These are phyloP conservation scores for Poterioochromonas sp. DNA, from an alignment of 352 stramenopile genomes.

Conservation along the genomic window DNA sequence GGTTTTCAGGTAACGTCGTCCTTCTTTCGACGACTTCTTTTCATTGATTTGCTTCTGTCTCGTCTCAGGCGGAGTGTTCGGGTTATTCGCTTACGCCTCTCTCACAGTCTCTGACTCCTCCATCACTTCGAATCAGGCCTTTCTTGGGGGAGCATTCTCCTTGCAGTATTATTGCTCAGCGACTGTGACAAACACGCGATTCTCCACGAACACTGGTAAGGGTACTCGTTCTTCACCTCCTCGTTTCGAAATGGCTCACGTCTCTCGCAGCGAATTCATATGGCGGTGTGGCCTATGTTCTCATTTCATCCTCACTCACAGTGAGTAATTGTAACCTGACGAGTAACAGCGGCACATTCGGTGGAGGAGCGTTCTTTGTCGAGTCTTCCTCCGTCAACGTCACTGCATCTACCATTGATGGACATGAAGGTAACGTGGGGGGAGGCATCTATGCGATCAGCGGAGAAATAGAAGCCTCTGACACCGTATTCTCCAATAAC, in stretches of 20 bases:
- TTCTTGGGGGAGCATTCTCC: neutral
- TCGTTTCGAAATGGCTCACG: too few species aligned
- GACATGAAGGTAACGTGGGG: neutral
- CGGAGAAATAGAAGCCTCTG: neutral
- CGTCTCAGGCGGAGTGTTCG: neutral
- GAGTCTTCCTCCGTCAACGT: neutral
- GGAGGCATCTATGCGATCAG: neutral
- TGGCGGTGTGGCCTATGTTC: neutral
- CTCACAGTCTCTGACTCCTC: neutral
- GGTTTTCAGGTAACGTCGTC: neutral
- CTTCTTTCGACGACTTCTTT: too few species aligned
- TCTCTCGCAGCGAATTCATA: neutral
- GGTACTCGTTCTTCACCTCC: too few species aligned
- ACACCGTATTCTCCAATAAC: neutral
- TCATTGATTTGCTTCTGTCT: neutral
- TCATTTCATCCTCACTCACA: neutral
- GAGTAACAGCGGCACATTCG: neutral
- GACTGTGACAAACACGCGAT: neutral
- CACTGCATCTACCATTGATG: neutral
- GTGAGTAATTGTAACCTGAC: neutral
- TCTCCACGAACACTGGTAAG: neutral
- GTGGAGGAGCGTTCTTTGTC: neutral
- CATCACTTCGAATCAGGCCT: neutral
- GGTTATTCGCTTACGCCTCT: neutral
- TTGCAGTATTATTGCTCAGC: neutral